phyloP scores from a whole-genome alignment of 163 green algal genomes.

The Chlamydomonas reinhardtii region DNA sequence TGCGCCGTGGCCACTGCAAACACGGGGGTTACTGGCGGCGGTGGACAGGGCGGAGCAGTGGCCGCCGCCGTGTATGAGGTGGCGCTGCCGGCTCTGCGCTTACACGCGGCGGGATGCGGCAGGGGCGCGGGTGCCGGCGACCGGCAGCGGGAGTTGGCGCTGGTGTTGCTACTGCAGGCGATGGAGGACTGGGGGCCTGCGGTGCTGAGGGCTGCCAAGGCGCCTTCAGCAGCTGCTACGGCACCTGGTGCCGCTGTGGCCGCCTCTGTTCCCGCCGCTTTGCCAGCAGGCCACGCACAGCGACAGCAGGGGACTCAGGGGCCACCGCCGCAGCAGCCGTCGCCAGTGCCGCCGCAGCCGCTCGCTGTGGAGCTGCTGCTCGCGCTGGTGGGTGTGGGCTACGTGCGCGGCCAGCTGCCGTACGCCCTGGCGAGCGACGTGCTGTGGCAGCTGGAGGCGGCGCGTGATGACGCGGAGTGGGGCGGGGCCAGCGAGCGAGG shows the following conservation, averaged over 20 bases:
- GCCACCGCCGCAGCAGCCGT: not conserved
- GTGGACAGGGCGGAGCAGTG: not conserved
- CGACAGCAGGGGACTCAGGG: no score
- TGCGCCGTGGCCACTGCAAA: not conserved
- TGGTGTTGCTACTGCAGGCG: not conserved
- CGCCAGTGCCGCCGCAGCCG: not conserved
- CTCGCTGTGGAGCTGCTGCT: slow-evolving; percentile 17
- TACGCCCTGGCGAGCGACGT: slow-evolving; percentile 14
- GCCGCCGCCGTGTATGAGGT: not conserved
- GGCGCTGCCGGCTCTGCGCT: not conserved
- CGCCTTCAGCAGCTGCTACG: no score
- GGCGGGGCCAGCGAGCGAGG: no score
- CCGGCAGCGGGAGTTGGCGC: not conserved
- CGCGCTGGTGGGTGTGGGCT: not conserved
- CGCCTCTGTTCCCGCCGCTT: no score
- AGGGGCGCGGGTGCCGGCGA: not conserved
- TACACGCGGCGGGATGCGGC: not conserved
- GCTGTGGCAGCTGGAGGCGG: not conserved
- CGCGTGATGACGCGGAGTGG: no score
- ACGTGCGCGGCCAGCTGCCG: not conserved
- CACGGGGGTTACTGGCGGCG: not conserved
- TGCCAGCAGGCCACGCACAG: no score
- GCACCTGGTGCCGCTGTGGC: not conserved
- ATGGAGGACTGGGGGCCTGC: no score
- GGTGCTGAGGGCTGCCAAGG: no score